phyloP scores from a whole-genome alignment of 2,329 filamentous ascomycete species.

The Botryotinia calthae region DNA sequence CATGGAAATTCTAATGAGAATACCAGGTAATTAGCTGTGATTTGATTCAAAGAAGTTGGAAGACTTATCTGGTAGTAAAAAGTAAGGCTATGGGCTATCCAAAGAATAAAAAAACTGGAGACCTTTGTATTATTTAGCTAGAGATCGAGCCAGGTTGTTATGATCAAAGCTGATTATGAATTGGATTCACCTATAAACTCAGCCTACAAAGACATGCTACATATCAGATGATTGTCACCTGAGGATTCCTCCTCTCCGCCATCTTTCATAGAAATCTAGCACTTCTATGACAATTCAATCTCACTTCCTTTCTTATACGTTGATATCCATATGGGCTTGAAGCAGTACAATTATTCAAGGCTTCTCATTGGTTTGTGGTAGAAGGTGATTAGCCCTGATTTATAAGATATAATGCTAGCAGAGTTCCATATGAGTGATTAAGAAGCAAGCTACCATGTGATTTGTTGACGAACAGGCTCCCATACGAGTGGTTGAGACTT shows the following conservation, averaged over 20 bases:
- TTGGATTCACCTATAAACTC: not conserved
- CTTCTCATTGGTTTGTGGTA: not conserved
- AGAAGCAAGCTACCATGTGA: not conserved
- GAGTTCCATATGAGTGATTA: too few relatives aligned
- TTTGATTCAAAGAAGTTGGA: not conserved
- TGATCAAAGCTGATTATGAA: not conserved
- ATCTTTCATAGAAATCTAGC: not conserved
- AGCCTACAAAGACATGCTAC: too few relatives aligned
- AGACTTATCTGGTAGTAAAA: not conserved
- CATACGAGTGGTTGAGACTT: not conserved
- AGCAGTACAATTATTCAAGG: not conserved
- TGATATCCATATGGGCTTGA: not conserved
- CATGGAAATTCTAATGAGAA: not conserved
- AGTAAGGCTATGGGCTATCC: not conserved
- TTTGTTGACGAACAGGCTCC: too few relatives aligned
- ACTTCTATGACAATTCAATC: not conserved
- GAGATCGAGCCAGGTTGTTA: not conserved
- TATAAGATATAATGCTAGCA: not conserved
- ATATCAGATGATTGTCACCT: not conserved
- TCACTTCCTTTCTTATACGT: not conserved
- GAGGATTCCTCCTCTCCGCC: not conserved
- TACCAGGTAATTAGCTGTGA: not conserved
- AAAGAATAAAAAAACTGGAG: not conserved
- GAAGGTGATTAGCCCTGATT: not conserved
- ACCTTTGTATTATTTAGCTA: not conserved